Conservation (phyloP, 1,284 basidiomycete species). For the Wolfiporia cocos region DNA sequence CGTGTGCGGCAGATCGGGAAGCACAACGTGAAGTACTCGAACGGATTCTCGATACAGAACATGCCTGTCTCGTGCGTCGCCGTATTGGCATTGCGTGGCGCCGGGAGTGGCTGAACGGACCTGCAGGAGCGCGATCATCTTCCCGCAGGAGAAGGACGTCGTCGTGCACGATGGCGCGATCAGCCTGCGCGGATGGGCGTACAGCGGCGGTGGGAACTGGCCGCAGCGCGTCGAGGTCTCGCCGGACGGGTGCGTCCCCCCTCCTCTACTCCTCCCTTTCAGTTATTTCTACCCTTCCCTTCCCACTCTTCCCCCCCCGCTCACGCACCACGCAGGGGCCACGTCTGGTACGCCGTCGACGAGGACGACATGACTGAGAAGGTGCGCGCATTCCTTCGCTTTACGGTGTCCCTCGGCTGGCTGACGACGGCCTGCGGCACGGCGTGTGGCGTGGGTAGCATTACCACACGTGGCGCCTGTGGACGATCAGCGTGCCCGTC, state of each 20-base stretch:
- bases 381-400: constrained; percentile 24
- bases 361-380: constrained; percentile 45
- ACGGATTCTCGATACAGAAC: constrained; percentile 47
- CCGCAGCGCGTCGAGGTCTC: constrained; percentile 51
- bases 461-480: constrained; percentile 50
- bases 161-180: constrained; percentile 44
- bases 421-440: too few species aligned
- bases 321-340: constrained; percentile 37
- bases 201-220: constrained; percentile 52
- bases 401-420: too few species aligned
- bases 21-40: constrained; percentile 43
- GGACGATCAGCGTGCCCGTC: constrained; percentile 45
- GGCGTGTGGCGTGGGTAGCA: too few species aligned
- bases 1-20: constrained; percentile 36
- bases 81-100: not conserved
- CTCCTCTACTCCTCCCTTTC: too few species aligned
- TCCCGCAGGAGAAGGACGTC: constrained; percentile 38
- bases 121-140: constrained; percentile 43
- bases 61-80: constrained; percentile 50
- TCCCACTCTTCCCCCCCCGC: too few species aligned
- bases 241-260: constrained; percentile 37
- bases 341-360: constrained; percentile 44
- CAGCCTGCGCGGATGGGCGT: constrained; percentile 44
- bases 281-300: too few species aligned
- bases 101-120: too few species aligned